Base-by-base conservation (phyloP, 1,284 basidiomycete species). In the Inonotus obliquus region DNA sequence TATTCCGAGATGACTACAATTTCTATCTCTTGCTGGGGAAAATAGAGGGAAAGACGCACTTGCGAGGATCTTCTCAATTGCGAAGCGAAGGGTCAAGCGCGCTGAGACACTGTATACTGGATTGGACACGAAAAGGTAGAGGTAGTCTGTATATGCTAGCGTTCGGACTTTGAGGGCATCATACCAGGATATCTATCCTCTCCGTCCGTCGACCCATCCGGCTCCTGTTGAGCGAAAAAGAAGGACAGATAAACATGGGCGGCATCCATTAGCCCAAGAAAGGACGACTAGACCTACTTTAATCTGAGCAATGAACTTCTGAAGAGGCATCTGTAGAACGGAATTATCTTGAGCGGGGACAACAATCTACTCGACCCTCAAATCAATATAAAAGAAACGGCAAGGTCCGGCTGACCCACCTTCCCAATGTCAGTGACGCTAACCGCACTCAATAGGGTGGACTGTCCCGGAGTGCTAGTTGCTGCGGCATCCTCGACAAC, bases 381-480 rank as follows among this genome's bases (percentile, higher is more conserved):
- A 29, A 32, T 51, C 35, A 54, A 19, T n/a, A n/a, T 11, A 21
- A 44, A 9, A 17, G 17, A n/a, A 44, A 44, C 17, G 4, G 17
- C 48, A 54, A 21, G 32, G 19, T 27, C 37, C 60, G 60, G 21
- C n/a, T 25, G 21, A 25, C 27, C 63, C 72, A 86, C 87, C 78
- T 83, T 85, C 59, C 87, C 87, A 41, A 91, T 77, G 69, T 91
- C 89, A 7, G 87, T 90, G 2, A 91, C 89, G 68, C 86, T 90
- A 35, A 91, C 82, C 2, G 87, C 86, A 65, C 89, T 89, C 63
- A 89, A 71, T 49, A 92, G 72, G 35, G 73, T 76, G 3, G 85
- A 81, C 5, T 71, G 76, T 35, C 83, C 84, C 58, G 27, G 21
- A 35, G 48, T 11, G 21, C 38, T 19, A 2, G 53, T 29, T 7